Conservation (phyloP, 140 eudicot species). For the Anethum foeniculum region DNA sequence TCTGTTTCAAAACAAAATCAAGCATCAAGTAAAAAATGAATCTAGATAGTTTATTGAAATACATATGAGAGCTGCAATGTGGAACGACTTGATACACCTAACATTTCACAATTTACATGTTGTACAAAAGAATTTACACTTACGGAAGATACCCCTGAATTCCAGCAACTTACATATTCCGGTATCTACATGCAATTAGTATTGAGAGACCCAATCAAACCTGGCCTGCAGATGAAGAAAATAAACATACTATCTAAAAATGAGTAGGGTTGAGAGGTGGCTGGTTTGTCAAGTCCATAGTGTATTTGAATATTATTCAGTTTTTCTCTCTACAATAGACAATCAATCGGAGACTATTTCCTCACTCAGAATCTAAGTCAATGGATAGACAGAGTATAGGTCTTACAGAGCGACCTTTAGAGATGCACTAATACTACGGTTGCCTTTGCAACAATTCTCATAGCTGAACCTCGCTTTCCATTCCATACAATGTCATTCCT, state of each 20-base stretch:
- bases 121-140: not conserved
- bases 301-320: not conserved
- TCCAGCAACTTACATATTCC: not conserved
- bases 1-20: no score
- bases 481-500: slow-evolving; percentile 7
- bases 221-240: slow-evolving; percentile 15
- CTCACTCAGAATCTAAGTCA: slow-evolving; percentile 79
- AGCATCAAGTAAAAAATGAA: not conserved
- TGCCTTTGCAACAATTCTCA: no score
- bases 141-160: not conserved
- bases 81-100: not conserved
- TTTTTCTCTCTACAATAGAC: not conserved
- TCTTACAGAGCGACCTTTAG: slow-evolving; percentile 76
- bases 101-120: not conserved
- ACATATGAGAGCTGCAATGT: no score
- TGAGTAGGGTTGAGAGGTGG: not conserved
- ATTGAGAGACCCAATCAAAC: slow-evolving; percentile 7
- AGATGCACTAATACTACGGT: no score
- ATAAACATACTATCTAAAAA: not conserved
- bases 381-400: slow-evolving; percentile 63
- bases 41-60: not conserved
- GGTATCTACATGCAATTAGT: not conserved
- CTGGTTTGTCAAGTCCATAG: slow-evolving; percentile 8
- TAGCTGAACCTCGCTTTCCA: no score
- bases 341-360: slow-evolving; percentile 13